Percentiles rank a stretch among this genome's conserved stretches.
These are phyloP conservation scores for Ceratocystis harringtonii DNA, from an alignment of 2,329 filamentous ascomycete genomes.

Conservation along the genomic window DNA sequence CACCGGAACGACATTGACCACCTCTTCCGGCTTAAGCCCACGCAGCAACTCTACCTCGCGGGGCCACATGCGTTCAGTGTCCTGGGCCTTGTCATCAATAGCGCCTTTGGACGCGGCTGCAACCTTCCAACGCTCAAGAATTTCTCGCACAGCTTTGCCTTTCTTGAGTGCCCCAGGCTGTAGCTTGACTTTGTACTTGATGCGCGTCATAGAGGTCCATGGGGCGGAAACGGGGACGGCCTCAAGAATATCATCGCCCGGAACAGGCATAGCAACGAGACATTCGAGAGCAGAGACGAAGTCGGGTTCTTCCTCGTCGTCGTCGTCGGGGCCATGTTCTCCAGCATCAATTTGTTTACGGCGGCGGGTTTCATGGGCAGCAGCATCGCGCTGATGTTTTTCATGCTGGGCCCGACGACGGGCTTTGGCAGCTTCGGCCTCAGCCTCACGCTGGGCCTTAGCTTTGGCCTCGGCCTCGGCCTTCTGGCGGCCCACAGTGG, in stretches of 20 bases:
- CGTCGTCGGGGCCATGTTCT: conserved; percentile 28
- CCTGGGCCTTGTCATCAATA: conserved; percentile 44
- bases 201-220: conserved; percentile 47
- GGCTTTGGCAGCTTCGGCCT: conserved; percentile 50
- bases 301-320: conserved; percentile 44
- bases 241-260: conserved; percentile 70
- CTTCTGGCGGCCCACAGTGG: conserved; percentile 49
- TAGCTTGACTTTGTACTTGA: conserved; percentile 90
- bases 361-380: conserved; percentile 59
- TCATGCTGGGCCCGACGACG: conserved; percentile 69
- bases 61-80: conserved; percentile 67
- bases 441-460: conserved; percentile 52
- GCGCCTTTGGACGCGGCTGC: conserved; percentile 44
- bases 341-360: conserved; percentile 33
- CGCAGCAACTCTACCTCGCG: conserved; percentile 74
- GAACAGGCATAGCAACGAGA: conserved; percentile 61
- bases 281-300: conserved; percentile 45
- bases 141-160: conserved; percentile 83
- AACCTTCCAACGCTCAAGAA: conserved; percentile 64
- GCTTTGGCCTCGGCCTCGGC: conserved; percentile 53
- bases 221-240: conserved; percentile 49
- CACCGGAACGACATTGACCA: conserved; percentile 67
- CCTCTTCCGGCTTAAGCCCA: conserved; percentile 65
- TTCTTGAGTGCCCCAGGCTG: conserved; percentile 85
- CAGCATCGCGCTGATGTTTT: conserved; percentile 57